Conservation (phyloP, 306 rosid genomes). For the Arachis hypogaea region DNA sequence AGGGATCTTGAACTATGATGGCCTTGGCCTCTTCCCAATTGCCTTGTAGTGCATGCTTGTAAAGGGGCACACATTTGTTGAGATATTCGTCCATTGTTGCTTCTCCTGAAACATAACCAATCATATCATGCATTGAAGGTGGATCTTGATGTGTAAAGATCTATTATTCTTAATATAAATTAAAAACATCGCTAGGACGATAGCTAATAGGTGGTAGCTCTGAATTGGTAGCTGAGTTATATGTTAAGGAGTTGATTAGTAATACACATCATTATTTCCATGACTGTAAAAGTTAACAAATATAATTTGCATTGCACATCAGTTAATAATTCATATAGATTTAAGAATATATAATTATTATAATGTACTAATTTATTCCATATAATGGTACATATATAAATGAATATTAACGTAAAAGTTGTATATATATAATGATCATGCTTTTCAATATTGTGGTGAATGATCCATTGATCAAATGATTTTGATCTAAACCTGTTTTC, state of each 20-base stretch:
- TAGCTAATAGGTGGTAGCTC: neutral
- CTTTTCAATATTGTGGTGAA: no score
- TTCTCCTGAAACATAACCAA: slow-evolving; percentile 27
- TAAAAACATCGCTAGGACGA: neutral
- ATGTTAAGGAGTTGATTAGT: neutral
- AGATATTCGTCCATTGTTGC: neutral
- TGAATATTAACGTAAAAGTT: no score
- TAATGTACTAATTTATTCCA: no score
- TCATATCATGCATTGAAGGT: no score
- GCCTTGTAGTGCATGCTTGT: slow-evolving; percentile 37
- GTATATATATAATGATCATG: no score
- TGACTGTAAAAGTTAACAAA: neutral
- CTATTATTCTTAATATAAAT: no score
- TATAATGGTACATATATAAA: no score
- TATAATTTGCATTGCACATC: neutral
- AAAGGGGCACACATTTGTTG: slow-evolving; percentile 41
- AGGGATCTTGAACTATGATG: neutral
- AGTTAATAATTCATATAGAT: neutral
- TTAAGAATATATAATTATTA: neutral
- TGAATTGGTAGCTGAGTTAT: neutral
- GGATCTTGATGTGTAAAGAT: no score
- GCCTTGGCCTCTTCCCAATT: slow-evolving; percentile 33
- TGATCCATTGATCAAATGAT: no score
- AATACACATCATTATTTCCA: neutral
- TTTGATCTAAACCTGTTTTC: neutral